Evolutionary conservation across 345 rosid species (phyloP).

Genomic region (Microthlaspi erraticum): DNA sequence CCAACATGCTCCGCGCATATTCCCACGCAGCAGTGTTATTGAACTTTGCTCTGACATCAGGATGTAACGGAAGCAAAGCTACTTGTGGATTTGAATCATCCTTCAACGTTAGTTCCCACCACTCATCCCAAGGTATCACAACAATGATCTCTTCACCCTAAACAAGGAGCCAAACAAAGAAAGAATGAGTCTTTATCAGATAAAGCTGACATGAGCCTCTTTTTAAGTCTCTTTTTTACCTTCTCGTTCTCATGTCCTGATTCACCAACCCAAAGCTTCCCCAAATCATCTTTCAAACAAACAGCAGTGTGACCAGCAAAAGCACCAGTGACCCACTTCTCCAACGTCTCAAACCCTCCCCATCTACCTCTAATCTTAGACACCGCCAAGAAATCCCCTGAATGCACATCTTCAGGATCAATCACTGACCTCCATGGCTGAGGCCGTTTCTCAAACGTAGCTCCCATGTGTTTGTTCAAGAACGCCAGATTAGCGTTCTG

Average conservation of each 20-base stretch:
- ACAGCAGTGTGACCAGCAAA: conserved; percentile 99
- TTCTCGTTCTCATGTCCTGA: conserved; percentile 98
- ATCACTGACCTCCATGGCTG: conserved; percentile 72
- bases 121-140: conserved; percentile 93
- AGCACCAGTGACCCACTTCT: conserved; percentile 99
- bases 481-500: conserved; percentile 89
- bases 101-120: conserved; percentile 89
- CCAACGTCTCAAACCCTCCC: conserved; percentile 99
- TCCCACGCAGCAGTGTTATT: conserved; percentile 96
- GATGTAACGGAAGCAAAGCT: conserved; percentile 90
- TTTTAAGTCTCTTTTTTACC: conserved; percentile 52
- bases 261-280: conserved; percentile 99
- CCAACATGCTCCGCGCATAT: conserved; percentile 89
- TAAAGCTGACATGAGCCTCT: no score
- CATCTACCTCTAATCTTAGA: conserved; percentile 97
- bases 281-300: conserved; percentile 89
- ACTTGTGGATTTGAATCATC: conserved; percentile 93
- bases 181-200: neutral
- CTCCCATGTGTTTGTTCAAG: conserved; percentile 88
- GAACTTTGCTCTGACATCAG: conserved; percentile 74
- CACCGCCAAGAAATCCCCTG: conserved; percentile 91
- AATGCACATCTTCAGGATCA: conserved; percentile 78
- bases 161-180: neutral
- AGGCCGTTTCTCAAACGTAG: conserved; percentile 81
- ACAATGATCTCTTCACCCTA: conserved; percentile 98